phyloP scores from a whole-genome alignment of 2,329 filamentous ascomycete species.

The Botrytis elliptica region DNA sequence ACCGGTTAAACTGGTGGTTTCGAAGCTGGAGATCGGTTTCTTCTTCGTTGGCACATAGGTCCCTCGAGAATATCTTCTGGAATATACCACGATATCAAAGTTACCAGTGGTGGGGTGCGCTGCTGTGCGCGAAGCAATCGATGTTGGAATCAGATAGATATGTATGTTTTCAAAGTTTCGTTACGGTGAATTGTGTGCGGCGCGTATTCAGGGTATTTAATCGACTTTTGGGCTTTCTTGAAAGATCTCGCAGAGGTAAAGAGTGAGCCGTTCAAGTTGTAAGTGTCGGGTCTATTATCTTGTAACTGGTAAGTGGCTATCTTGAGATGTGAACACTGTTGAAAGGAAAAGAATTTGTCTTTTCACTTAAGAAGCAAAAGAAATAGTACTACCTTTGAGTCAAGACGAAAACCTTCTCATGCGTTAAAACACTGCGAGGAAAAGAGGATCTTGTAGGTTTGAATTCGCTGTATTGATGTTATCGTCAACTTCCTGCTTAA shows the following conservation, averaged over 20 bases:
- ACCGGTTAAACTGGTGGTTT: constrained; percentile 33
- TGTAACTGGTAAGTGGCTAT: constrained; percentile 19
- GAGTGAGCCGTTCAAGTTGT: background rate
- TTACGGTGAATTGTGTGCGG: background rate
- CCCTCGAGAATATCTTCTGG: constrained; percentile 30
- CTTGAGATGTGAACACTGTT: constrained; percentile 19
- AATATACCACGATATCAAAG: constrained; percentile 33
- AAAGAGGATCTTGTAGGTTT: background rate
- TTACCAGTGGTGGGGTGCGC: constrained; percentile 16
- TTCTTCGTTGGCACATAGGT: constrained; percentile 41
- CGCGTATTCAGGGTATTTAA: background rate
- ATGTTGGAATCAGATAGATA: constrained; percentile 9
- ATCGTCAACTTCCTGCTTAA: constrained; percentile 17
- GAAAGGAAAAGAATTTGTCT: constrained; percentile 12
- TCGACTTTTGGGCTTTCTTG: background rate
- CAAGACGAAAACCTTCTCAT: background rate
- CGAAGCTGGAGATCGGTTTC: constrained; percentile 34
- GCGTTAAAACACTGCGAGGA: background rate
- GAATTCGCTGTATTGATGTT: constrained; percentile 14
- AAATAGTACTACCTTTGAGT: constrained; percentile 3
- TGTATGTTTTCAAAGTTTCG: background rate
- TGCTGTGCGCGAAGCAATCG: constrained; percentile 16
- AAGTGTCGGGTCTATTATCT: constrained; percentile 10
- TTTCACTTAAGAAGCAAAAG: background rate
- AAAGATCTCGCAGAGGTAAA: constrained; percentile 11